Base-by-base conservation (phyloP, 2,329 filamentous ascomycete species). In the Fusarium oxysporum region DNA sequence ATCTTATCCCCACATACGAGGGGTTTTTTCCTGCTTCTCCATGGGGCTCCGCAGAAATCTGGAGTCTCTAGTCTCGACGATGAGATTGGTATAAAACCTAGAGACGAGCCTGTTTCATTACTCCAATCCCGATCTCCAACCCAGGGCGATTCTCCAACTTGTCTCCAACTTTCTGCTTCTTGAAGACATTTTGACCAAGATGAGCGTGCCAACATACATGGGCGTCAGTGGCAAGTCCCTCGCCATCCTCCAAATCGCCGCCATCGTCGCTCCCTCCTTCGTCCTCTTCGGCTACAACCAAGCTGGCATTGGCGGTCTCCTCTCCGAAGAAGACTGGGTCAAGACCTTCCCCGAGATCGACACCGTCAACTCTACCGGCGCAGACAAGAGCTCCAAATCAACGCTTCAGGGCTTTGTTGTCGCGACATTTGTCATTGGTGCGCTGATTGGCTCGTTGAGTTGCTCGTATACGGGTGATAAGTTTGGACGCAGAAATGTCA, bases 231-330 rank as follows among this genome's bases (percentile, higher is more conserved):
- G 83, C 79, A 73, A 79, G 44, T 68, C 78, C 56, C 75, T 85
- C 53, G 77, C 75, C 64, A 77, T 77, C 19, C 73, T 82, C 32
- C 84, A 86, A 71, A 79, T 84, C 59, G 80, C 80, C 19, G 78
- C 85, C 51, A 81, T 86, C 43, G 83, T 86, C 23, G 81, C 79
- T 11, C 85, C 85, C 8, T 77, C 83, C 17, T 85, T 82, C 65
- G 82, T 86, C 65, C 81, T 86, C 30, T 86, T 87, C 62, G 86
- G 86, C 33, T 87, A 88, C 76, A 92, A 93, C 81, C 90, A 92
- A 80, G 89, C 91, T 76, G 90, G 92, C 7, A 92, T 92, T 83
- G 92, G 90, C 41, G 90, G 90, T 62, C 87, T 95, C 58, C 85
- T 95, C 63, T 92, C 91, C 1, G 86, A 94, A 8, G 82, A 83